Conservation (phyloP, 805 yeast genomes). For the Schizosaccharomyces osmophilus region DNA sequence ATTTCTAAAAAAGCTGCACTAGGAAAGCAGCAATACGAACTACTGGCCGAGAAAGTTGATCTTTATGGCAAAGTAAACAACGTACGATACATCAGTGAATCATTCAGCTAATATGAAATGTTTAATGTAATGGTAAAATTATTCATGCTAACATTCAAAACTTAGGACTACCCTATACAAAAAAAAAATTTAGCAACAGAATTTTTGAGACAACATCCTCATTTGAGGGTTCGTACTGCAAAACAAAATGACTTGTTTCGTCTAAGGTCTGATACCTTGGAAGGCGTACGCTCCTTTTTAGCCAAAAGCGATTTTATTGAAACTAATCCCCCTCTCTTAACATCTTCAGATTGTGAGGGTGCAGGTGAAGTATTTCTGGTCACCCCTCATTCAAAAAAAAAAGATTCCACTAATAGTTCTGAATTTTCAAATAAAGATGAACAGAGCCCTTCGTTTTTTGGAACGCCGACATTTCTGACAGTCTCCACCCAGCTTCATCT, state of each 20-base stretch:
- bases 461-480: slow-evolving; percentile 44
- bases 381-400: neutral
- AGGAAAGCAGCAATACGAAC: slow-evolving; percentile 3
- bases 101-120: neutral
- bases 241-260: slow-evolving; percentile 43
- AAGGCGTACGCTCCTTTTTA: slow-evolving; percentile 30
- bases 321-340: slow-evolving; percentile 66
- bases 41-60: slow-evolving; percentile 2
- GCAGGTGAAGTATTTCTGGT: slow-evolving; percentile 75
- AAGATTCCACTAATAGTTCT: slow-evolving; percentile 6
- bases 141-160: neutral
- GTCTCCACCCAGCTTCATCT: slow-evolving; percentile 84
- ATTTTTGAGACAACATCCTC: slow-evolving; percentile 47
- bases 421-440: slow-evolving; percentile 7
- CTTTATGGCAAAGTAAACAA: neutral
- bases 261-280: slow-evolving; percentile 45
- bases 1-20: neutral
- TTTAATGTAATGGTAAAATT: slow-evolving; percentile 5
- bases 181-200: slow-evolving; percentile 48
- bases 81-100: neutral
- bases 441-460: slow-evolving; percentile 25
- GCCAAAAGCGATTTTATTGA: slow-evolving; percentile 31
- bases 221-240: slow-evolving; percentile 48
- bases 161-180: slow-evolving; percentile 47
- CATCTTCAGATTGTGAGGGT: slow-evolving; percentile 88